Evolutionary conservation across 1,139 yeast genomes (phyloP).

Genomic region (Entelexis sorbosivorans): DNA sequence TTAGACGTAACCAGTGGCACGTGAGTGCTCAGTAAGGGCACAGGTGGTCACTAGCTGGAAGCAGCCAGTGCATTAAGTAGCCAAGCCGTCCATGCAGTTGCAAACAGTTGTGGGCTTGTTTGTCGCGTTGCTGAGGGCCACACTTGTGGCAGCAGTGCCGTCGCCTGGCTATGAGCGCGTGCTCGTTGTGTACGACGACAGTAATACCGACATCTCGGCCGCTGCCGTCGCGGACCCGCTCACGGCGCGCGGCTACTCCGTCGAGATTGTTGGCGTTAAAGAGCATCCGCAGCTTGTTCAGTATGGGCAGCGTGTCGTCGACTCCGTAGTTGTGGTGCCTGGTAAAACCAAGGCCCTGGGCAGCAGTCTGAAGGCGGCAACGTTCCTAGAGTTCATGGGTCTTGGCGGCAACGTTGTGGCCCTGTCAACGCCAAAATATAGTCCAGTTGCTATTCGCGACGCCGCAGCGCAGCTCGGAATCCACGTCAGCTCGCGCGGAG

Average conservation of each 20-base stretch:
- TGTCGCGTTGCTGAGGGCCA: not conserved
- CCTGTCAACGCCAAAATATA: slow-evolving; percentile 45
- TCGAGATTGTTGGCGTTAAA: slow-evolving; percentile 15
- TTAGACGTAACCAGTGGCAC: not conserved
- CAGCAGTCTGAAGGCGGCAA: slow-evolving; percentile 35
- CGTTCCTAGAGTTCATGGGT: slow-evolving; percentile 45
- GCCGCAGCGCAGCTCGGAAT: slow-evolving; percentile 76
- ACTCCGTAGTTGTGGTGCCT: slow-evolving; percentile 49
- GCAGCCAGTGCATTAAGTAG: not conserved
- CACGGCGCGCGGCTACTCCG: slow-evolving; percentile 22
- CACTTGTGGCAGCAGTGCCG: slow-evolving; percentile 14
- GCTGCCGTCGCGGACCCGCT: slow-evolving; percentile 16
- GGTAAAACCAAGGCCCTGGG: slow-evolving; percentile 34
- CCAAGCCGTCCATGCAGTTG: slow-evolving; percentile 4
- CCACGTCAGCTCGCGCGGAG: slow-evolving; percentile 69
- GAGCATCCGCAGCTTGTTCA: slow-evolving; percentile 29
- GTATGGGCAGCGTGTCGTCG: slow-evolving; percentile 39
- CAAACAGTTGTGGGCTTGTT: not conserved
- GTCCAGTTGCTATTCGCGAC: slow-evolving; percentile 57
- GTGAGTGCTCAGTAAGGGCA: not conserved
- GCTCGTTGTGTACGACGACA: slow-evolving; percentile 22
- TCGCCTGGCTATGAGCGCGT: slow-evolving; percentile 21
- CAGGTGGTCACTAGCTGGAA: not conserved
- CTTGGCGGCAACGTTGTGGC: slow-evolving; percentile 67
- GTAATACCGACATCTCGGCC: slow-evolving; percentile 14